Evolutionary conservation across 306 rosid species (phyloP).

Genomic region (Cicer cuneatum): DNA sequence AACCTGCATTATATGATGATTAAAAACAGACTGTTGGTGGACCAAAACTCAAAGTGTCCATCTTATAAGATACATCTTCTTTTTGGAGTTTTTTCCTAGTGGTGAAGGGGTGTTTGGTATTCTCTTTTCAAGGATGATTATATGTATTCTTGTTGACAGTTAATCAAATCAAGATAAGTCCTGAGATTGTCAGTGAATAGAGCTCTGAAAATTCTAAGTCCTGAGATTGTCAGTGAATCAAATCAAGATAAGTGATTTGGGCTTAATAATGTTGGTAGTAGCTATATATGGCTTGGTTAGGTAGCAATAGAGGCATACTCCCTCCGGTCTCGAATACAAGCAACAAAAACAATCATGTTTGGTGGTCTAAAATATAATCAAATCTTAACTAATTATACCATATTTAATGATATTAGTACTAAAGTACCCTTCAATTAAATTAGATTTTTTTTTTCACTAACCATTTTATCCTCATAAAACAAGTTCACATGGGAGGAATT

Average conservation of each 20-base stretch:
- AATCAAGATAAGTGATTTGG: conserved; percentile 21
- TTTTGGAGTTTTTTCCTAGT: neutral
- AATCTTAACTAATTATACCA: neutral
- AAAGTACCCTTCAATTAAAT: neutral
- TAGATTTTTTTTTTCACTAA: neutral
- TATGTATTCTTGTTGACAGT: neutral
- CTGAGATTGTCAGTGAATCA: neutral
- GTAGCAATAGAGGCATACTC: neutral
- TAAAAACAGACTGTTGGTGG: neutral
- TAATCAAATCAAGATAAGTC: neutral
- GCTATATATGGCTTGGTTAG: conserved; percentile 27
- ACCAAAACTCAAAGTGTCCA: neutral
- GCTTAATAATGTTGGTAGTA: conserved; percentile 13
- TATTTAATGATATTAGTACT: neutral
- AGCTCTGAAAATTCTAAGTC: neutral
- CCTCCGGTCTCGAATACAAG: neutral
- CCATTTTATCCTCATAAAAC: neutral
- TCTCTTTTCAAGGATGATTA: conserved; percentile 12
- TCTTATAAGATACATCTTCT: neutral
- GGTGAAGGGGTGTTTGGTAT: neutral
- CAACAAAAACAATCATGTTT: neutral
- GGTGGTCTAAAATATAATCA: neutral
- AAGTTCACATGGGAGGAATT: neutral
- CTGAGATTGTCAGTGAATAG: neutral
- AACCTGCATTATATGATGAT: neutral